These are phyloP conservation scores for Cladosporium sp. DNA, from an alignment of 2,329 filamentous ascomycete species.

Conservation along the genomic window DNA sequence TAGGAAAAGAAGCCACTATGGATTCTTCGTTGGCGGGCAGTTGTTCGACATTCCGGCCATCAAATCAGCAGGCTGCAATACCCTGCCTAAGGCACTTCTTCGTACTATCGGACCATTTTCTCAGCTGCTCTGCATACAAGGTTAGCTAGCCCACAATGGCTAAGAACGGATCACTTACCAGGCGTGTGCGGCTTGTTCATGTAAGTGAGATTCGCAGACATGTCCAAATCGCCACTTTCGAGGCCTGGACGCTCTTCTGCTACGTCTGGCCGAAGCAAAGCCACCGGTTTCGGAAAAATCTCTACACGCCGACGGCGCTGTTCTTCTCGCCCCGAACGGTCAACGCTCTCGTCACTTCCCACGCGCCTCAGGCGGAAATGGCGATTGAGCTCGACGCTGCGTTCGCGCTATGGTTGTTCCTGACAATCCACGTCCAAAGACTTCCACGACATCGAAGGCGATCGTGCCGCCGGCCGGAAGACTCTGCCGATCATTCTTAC, in stretches of 20 bases:
- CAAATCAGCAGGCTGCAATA: too few species aligned
- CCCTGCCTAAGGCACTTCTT: too few species aligned
- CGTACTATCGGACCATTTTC: too few species aligned
- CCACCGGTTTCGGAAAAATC: background rate
- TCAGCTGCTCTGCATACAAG: too few species aligned
- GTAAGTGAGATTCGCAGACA: too few species aligned
- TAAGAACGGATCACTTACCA: too few species aligned
- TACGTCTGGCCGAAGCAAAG: background rate
- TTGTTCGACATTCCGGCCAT: too few species aligned
- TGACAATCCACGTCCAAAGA: background rate
- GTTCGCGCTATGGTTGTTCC: background rate
- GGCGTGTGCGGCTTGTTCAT: too few species aligned
- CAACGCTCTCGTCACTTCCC: background rate
- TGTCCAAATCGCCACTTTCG: background rate
- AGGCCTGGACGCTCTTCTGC: background rate
- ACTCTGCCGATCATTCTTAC: background rate
- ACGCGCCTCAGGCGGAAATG: background rate
- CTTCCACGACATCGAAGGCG: background rate
- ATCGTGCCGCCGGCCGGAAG: background rate
- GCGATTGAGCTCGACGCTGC: background rate
- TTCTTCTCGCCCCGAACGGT: background rate
- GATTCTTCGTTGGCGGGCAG: too few species aligned
- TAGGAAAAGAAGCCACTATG: too few species aligned
- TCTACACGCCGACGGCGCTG: background rate
- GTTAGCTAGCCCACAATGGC: too few species aligned